Evolutionary conservation across 225 moss, liverwort and hornwort species (phyloP), one percentile per base, ranked within the genome.

Genomic region (Neckera pumila): DNA sequence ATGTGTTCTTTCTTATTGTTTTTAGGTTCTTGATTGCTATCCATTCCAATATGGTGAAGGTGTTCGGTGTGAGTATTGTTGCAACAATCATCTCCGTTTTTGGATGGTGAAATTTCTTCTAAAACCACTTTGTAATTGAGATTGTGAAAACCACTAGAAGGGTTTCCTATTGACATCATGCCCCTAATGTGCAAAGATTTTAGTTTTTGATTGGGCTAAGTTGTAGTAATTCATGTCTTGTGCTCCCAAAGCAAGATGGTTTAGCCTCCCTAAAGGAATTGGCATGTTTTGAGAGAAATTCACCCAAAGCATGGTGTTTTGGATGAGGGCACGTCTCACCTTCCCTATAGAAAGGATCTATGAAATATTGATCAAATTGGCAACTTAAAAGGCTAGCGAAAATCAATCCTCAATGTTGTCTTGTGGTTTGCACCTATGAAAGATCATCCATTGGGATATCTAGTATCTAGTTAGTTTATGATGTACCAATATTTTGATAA

Each of bases 221-320:
- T 69, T 69, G 12, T 22, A 69, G 13, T 69, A 38, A 38, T 2
- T 38, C 69, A 0, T 22, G 1, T 1, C 6, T 38, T 69, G 13
- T 1, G 2, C 1, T 23, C 2, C 0, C 0, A 0, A 69, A 69
- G 38, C 2, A 1, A 38, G 13, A 1, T 69, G 69, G 23, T 14
- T 12, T 69, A 7, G 6, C 11, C 6, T 66, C 36, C 21, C 38
- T 4, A 11, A 66, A 36, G 11, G n/a, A 20, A n/a, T 36, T 66
- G 3, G 3, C 6, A 36, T 66, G 1, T 66, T 19, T 36, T n/a
- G 18, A 1, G 10, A 34, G 17, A 33, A 65, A 34, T 65, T 65
- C 33, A 65, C 18, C 10, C 9, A 65, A 65, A 33, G 64, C 34
- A 33, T 64, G 36, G 69, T 69, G 4, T 69, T 6, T 4, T 38